Percentiles rank a stretch among this genome's conserved stretches.
These are phyloP conservation scores for Diaporthe amygdali DNA, from an alignment of 2,329 filamentous ascomycete genomes.

Conservation along the genomic window DNA sequence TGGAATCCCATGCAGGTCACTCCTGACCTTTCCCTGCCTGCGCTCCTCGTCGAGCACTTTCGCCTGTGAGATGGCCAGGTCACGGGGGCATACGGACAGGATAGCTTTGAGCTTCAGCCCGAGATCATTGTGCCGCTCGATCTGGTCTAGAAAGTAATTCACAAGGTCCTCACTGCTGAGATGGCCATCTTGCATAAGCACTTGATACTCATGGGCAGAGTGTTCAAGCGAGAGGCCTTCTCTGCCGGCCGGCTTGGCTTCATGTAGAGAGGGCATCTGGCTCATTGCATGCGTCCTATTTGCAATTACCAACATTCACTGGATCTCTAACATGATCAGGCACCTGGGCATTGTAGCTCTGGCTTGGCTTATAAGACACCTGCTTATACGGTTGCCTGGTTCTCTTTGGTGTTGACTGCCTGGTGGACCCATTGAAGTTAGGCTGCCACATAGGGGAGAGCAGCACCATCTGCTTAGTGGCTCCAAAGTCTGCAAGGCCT, in stretches of 20 bases:
- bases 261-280: not conserved
- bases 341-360: not conserved
- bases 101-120: slow-evolving; percentile 35
- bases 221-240: slow-evolving; percentile 3
- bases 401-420: not conserved
- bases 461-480: too few species aligned
- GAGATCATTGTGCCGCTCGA: slow-evolving; percentile 28
- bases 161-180: slow-evolving; percentile 30
- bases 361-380: not conserved
- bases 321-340: too few species aligned
- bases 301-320: not conserved
- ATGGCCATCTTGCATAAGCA: slow-evolving; percentile 13
- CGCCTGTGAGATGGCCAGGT: slow-evolving; percentile 40
- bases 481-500: not conserved
- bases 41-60: slow-evolving; percentile 44
- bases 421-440: not conserved
- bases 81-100: slow-evolving; percentile 42
- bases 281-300: not conserved
- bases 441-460: not conserved
- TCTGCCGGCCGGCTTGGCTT: not conserved
- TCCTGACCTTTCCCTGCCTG: slow-evolving; percentile 38
- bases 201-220: slow-evolving; percentile 20
- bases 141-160: slow-evolving; percentile 29
- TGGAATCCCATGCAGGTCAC: slow-evolving; percentile 47
- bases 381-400: not conserved